Evolutionary conservation across 345 rosid genomes (phyloP).

Genomic region (Laguncularia racemosa): DNA sequence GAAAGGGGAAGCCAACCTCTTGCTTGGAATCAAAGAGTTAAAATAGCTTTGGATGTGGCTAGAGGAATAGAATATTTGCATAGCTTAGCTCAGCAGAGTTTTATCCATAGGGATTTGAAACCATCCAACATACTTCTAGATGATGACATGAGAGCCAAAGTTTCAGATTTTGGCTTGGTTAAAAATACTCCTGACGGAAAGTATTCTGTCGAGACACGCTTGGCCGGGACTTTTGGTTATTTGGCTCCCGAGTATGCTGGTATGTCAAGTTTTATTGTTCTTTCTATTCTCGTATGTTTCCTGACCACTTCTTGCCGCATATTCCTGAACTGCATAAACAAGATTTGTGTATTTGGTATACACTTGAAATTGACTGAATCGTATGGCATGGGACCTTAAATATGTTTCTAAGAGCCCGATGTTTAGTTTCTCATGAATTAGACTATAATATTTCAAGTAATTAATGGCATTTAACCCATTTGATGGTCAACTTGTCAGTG

Average conservation of each 20-base stretch:
- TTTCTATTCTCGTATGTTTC: background rate
- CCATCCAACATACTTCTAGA: slow-evolving; percentile 88
- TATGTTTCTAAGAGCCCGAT: too few species aligned
- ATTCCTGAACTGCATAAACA: too few species aligned
- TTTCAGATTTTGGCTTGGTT: slow-evolving; percentile 86
- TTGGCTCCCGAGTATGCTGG: slow-evolving; percentile 97
- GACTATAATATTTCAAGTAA: too few species aligned
- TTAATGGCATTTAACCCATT: too few species aligned
- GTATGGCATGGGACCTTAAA: too few species aligned
- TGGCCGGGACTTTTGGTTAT: slow-evolving; percentile 96
- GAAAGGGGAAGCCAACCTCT: slow-evolving; percentile 38
- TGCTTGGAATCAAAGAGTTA: slow-evolving; percentile 77
- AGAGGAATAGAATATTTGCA: slow-evolving; percentile 89
- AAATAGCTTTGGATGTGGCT: slow-evolving; percentile 80
- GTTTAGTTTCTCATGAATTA: too few species aligned
- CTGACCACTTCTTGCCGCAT: background rate
- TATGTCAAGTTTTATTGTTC: slow-evolving; percentile 19
- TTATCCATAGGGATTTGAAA: slow-evolving; percentile 85
- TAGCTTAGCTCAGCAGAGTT: slow-evolving; percentile 82
- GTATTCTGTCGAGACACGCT: slow-evolving; percentile 68
- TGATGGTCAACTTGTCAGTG: too few species aligned
- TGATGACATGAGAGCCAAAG: slow-evolving; percentile 92
- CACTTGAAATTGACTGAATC: too few species aligned
- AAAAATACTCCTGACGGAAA: slow-evolving; percentile 86
- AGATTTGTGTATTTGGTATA: too few species aligned